Evolutionary conservation across 169 alveolate species (phyloP), one percentile per base, ranked within the genome.

Genomic region (Plasmodium sp.): DNA sequence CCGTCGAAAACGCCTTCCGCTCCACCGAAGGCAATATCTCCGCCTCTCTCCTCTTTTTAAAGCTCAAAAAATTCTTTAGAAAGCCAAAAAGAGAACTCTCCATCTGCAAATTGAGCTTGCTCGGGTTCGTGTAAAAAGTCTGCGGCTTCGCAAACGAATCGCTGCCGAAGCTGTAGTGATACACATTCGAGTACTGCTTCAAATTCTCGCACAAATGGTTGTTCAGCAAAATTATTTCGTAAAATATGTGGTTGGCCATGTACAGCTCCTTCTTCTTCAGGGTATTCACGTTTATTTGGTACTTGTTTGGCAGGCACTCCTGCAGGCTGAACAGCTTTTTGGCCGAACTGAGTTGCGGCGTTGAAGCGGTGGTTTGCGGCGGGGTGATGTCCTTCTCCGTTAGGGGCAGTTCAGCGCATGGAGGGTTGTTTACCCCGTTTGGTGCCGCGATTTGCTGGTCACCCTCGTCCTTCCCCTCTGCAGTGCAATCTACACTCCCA

Each of bases 161-260:
- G 10, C 75, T 77, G 71, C 58, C 58, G 45, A 92, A 81, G 43
- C 33, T 83, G 75, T 82, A 92, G 51, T 92, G 80, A 41, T 92
- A 92, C 31, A 92, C 72, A 41, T 92, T 82, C 22, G 95, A 81
- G 56, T 92, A 92, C 36, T 71, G 58, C 39, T 74, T 67, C 77
- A 92, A 92, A 81, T 92, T 92, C 43, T 92, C 92, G 77, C 95
- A 92, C 77, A 92, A 45, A 82, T 92, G 95, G 45, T 72, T 81
- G 51, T 81, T 92, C 22, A 92, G 79, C 58, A 92, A 79, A 22
- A 92, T 81, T 36, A 92, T 92, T 58, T 92, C 95, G 79, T 92
- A 92, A 79, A 92, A 92, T 31, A 81, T 92, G 41, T 92, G 92
- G 75, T 82, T 92, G n/a, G 83, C 73, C 95, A 92, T 82, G 41